phyloP scores from a whole-genome alignment of 2,329 filamentous ascomycete species.

The Penicillium sp. region DNA sequence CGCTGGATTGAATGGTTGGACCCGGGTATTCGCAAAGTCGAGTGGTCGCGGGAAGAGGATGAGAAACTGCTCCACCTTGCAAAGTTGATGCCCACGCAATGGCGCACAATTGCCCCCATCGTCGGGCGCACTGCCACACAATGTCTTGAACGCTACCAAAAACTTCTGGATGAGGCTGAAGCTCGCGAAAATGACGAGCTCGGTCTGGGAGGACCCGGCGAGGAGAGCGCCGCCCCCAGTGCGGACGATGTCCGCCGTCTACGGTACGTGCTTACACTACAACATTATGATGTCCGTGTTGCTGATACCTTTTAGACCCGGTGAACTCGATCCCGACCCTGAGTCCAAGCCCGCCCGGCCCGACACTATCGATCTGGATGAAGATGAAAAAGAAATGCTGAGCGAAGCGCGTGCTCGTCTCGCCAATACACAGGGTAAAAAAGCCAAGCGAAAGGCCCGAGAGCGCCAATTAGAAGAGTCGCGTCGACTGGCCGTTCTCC shows the following conservation, averaged over 20 bases:
- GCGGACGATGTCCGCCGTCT: slow-evolving; percentile 85
- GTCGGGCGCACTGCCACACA: slow-evolving; percentile 94
- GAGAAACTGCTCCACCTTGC: slow-evolving; percentile 93
- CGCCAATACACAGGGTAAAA: slow-evolving; percentile 97
- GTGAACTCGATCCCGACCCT: slow-evolving; percentile 92
- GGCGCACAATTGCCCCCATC: slow-evolving; percentile 94
- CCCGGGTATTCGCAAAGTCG: slow-evolving; percentile 93
- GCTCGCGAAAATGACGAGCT: slow-evolving; percentile 72
- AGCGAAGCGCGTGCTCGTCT: slow-evolving; percentile 92
- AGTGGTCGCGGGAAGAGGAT: slow-evolving; percentile 98
- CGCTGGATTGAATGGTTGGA: slow-evolving; percentile 98
- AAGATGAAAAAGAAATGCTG: slow-evolving; percentile 99
- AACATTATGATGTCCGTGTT: not conserved
- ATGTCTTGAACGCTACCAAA: slow-evolving; percentile 93
- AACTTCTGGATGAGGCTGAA: slow-evolving; percentile 90
- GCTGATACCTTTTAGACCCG: slow-evolving; percentile 48
- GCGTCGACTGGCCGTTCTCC: slow-evolving; percentile 73
- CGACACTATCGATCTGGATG: slow-evolving; percentile 94
- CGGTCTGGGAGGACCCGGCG: slow-evolving; percentile 71
- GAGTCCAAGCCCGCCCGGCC: slow-evolving; percentile 92
- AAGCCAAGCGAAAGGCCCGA: slow-evolving; percentile 93
- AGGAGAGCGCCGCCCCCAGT: slow-evolving; percentile 75
- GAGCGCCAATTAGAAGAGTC: slow-evolving; percentile 95
- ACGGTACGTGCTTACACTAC: slow-evolving; percentile 38
- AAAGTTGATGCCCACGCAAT: slow-evolving; percentile 98